Base-by-base conservation (phyloP, 345 rosid species). In the Ceriops decandra region DNA sequence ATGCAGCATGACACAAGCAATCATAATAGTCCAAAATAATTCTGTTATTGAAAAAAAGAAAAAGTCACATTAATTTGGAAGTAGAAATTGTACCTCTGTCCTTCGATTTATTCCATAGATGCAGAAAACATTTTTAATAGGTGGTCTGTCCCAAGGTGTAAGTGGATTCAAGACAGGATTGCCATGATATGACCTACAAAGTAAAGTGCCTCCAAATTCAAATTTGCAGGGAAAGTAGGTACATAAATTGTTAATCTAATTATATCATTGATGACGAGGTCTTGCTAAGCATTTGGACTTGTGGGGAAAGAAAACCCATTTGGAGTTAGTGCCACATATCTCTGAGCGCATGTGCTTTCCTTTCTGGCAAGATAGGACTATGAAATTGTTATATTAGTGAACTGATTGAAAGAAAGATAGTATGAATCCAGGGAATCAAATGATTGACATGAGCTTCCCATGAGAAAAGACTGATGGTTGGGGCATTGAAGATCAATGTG, bases 91-190 rank as follows among this genome's bases (percentile, higher is more conserved):
- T 88, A 88, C 99, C 99, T 91, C 98, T 13, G 99, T 95, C 89
- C 80, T 95, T 63, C 68, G 76, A 78, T 95, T 92, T 72, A 86
- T 56, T 72, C 99, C 98, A 79, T 91, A 91, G 79, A 95, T 91
- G 81, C 99, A 95, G 74, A 95, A 95, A 54, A 90, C 83, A 79
- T 95, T 95, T 83, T 86, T 91, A 52, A 91, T 86, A 68, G 99
- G 99, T 59, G 99, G 99, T 72, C 99, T 90, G 60, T 95, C 99
- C 97, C 98, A 95, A 57, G 99, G 97, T 52, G 96, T 84, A 35
- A 95, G 90, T 72, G 99, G 97, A 85, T 95, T 91, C 70, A 88
- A 72, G 76, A 95, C 89, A 77, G 92, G 96, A 81, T 95, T 92
- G 62, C 77, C 80, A 72, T 83, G 96, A 81, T 95, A 91, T 75